Evolutionary conservation across 345 rosid genomes (phyloP).

Genomic region (Hibiscus mutabilis): DNA sequence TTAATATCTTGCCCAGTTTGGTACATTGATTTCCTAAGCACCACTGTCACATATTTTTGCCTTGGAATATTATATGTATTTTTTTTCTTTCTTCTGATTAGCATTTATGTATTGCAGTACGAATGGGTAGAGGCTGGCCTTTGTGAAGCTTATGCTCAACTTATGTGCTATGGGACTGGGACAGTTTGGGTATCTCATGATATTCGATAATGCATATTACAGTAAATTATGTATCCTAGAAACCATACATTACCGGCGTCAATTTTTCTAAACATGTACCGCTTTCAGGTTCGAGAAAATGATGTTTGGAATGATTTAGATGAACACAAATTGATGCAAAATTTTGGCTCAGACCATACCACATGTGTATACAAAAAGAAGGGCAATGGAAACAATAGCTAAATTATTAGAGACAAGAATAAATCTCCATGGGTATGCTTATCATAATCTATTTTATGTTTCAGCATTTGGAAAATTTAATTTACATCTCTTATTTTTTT

Average conservation of each 20-base stretch:
- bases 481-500: not conserved
- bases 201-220: not conserved
- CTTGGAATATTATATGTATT: not conserved
- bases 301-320: conserved; percentile 53
- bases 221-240: not conserved
- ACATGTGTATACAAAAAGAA: conserved; percentile 38
- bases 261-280: not conserved
- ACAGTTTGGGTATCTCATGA: conserved; percentile 48
- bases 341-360: conserved; percentile 32
- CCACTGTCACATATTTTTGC: not conserved
- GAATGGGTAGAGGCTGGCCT: conserved; percentile 44
- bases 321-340: conserved; percentile 28
- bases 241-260: not conserved
- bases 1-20: conserved; percentile 26
- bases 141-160: conserved; percentile 54
- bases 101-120: conserved; percentile 34
- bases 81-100: conserved; percentile 14
- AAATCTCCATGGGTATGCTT: conserved; percentile 51
- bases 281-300: conserved; percentile 48
- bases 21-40: conserved; percentile 10
- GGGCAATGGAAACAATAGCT: conserved; percentile 37
- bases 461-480: conserved; percentile 1
- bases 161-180: conserved; percentile 59
- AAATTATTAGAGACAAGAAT: conserved; percentile 43
- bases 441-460: conserved; percentile 1